Base-by-base conservation (phyloP, 305 asterid species). In the Salvia sclarea region DNA sequence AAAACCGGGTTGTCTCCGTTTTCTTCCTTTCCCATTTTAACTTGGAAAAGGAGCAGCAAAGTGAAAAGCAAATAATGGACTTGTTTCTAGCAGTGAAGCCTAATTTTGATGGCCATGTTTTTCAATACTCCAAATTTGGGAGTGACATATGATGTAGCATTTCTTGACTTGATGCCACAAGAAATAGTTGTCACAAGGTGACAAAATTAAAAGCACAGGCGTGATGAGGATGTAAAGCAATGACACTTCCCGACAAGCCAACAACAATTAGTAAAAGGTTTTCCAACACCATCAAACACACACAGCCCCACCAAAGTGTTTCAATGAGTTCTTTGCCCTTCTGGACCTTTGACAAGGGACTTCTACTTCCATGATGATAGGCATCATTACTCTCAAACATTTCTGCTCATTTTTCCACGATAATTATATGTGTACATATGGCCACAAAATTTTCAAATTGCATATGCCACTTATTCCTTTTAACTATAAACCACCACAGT, bases 241-340 rank as follows among this genome's bases (percentile, higher is more conserved):
- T 43, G 49, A 60, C 72, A 71, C 74, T 75, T 18, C 67, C 87
- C 94, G 96, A 91, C 96, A 91, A 79, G 73, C 70, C 80, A 77
- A 75, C 93, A 78, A 81, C 83, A 79, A 73, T 69, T 62, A 75
- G 81, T 65, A 80, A 84, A 85, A 84, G 81, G 80, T 52, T 70
- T 53, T 64, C 89, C 83, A 81, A 75, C 85, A 81, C 69, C 66
- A 82, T 84, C 72, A 79, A 67, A 68, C 67, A 75, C n/a, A 64
- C 85, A 66, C 74, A 61, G 87, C 72, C 87, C 95, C 91, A 82
- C 91, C 69, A 83, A 70, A 66, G 79, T 76, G 73, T 70, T 74
- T 56, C 53, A 66, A 66, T 80, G 75, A 75, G 68, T 75, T 80
- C 45, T 12, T 12, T 64, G 64, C 73, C 82, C 68, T 78, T 83